Evolutionary conservation across 2,329 filamentous ascomycete genomes (phyloP).

Genomic region (Alternaria gansuensis): DNA sequence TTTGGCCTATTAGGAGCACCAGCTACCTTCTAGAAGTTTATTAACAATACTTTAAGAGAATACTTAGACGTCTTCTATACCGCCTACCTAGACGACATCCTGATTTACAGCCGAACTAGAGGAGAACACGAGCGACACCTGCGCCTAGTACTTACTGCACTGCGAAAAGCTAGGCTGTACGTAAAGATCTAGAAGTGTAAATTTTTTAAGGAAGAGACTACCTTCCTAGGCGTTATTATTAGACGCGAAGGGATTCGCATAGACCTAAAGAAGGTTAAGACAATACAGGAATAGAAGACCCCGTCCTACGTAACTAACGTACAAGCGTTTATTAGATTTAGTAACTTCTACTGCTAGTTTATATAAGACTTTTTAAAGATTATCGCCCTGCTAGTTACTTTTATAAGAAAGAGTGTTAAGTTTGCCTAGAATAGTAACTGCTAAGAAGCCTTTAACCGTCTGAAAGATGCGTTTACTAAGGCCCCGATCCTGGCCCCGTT

Average conservation of each 20-base stretch:
- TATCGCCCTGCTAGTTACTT: not conserved
- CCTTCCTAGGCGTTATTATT: too few relatives aligned
- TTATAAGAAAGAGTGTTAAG: not conserved
- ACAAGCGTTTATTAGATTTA: constrained; percentile 2
- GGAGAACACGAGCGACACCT: not conserved
- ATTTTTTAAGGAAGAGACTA: too few relatives aligned
- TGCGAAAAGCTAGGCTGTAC: too few relatives aligned
- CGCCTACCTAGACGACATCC: constrained; percentile 2
- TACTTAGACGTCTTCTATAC: constrained; percentile 1
- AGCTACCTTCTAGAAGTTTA: constrained; percentile 3
- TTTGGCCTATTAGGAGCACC: not conserved
- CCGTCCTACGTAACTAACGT: not conserved
- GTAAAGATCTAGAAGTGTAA: too few relatives aligned
- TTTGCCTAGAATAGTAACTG: not conserved
- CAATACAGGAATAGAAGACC: not conserved
- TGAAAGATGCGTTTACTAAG: not conserved
- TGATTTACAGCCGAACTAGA: constrained; percentile 1
- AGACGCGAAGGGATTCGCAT: too few relatives aligned
- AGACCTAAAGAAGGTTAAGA: not conserved
- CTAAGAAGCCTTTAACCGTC: not conserved
- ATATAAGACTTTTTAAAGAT: constrained; percentile 1
- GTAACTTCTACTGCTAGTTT: constrained; percentile 3
- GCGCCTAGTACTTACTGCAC: not conserved
- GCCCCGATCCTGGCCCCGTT: constrained; percentile 1
- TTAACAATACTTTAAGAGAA: not conserved